These are phyloP conservation scores for Chaetomiaceae sp. DNA, from an alignment of 2,329 filamentous ascomycete genomes.

Conservation along the genomic window DNA sequence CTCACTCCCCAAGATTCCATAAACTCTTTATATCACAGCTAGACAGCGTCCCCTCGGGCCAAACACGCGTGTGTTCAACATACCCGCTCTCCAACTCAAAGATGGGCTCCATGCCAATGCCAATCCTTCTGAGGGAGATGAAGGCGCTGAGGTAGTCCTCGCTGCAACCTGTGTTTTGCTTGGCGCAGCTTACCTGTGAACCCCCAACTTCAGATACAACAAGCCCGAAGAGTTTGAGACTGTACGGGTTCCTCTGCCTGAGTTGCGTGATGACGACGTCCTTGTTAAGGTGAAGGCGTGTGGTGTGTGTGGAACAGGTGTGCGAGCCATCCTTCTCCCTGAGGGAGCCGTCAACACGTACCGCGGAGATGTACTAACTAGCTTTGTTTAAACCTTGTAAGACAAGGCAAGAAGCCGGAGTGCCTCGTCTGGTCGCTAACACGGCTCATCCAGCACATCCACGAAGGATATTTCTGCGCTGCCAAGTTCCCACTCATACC, in stretches of 20 bases:
- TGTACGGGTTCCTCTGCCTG: conserved; percentile 56
- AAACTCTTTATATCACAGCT: too few species aligned
- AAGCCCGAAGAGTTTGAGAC: conserved; percentile 48
- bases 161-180: background rate
- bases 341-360: background rate
- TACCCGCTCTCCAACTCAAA: conserved; percentile 3
- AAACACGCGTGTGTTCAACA: too few species aligned
- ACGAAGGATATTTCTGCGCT: conserved; percentile 63
- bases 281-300: conserved; percentile 63
- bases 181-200: background rate
- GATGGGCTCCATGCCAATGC: conserved; percentile 31
- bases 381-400: background rate
- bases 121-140: conserved; percentile 34
- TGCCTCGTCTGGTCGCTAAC: conserved; percentile 8
- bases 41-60: background rate
- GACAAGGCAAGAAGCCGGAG: too few species aligned
- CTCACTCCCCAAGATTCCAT: too few species aligned
- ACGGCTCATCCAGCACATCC: conserved; percentile 44
- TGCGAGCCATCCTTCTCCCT: conserved; percentile 25
- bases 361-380: background rate
- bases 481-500: conserved; percentile 60
- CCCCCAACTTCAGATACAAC: conserved; percentile 16
- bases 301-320: conserved; percentile 55
- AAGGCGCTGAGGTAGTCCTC: conserved; percentile 22
- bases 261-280: conserved; percentile 53